Evolutionary conservation across 768 basidiomycete genomes (phyloP).

Genomic region (Russula foetens): DNA sequence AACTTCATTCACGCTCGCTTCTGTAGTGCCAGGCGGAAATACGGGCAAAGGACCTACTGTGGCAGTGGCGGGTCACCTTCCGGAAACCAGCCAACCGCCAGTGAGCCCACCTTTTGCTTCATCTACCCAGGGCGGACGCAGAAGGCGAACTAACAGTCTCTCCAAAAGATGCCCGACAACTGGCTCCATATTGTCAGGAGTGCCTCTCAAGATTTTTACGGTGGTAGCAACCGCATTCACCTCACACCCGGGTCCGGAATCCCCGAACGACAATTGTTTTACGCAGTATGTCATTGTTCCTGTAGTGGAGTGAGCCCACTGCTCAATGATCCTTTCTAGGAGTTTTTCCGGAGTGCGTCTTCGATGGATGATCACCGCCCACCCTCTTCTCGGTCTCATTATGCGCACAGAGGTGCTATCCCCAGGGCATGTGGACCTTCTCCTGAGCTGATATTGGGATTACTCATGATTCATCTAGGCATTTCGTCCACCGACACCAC

Average conservation of each 20-base stretch:
- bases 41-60: not conserved
- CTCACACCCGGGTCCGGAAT: not conserved
- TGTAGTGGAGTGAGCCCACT: not conserved
- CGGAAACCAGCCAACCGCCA: not conserved
- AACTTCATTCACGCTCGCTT: slow-evolving; percentile 7
- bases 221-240: not conserved
- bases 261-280: not conserved
- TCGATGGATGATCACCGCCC: slow-evolving; percentile 1
- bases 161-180: slow-evolving; percentile 14
- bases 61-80: not conserved
- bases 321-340: not conserved
- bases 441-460: not conserved
- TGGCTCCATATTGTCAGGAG: slow-evolving; percentile 10
- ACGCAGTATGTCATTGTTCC: not conserved
- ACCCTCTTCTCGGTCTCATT: not conserved
- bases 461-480: slow-evolving; percentile 13
- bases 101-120: not conserved
- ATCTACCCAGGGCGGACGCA: not conserved
- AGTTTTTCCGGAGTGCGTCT: not conserved
- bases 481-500: slow-evolving; percentile 30
- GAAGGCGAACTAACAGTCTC: not conserved
- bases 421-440: slow-evolving; percentile 9
- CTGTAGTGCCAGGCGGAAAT: not conserved
- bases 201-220: not conserved
- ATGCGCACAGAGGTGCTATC: not conserved